These are phyloP conservation scores for Diplodia seriata DNA, from an alignment of 2,329 filamentous ascomycete species.

Conservation along the genomic window DNA sequence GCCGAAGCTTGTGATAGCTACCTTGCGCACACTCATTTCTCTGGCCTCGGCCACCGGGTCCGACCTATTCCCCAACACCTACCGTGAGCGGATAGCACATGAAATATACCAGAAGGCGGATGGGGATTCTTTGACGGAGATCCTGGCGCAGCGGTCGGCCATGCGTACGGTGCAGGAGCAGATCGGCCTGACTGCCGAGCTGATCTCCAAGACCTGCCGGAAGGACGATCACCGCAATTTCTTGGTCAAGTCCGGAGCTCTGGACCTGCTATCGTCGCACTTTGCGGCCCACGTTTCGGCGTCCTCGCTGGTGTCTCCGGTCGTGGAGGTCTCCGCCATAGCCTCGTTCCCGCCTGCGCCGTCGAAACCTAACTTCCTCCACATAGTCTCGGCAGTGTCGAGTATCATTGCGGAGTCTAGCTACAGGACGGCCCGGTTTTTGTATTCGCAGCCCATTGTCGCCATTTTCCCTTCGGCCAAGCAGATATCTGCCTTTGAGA, in stretches of 20 bases:
- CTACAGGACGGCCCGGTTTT: slow-evolving; percentile 72
- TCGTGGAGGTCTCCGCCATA: slow-evolving; percentile 38
- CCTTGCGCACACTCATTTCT: slow-evolving; percentile 75
- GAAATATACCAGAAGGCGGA: slow-evolving; percentile 68
- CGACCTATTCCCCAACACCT: slow-evolving; percentile 51
- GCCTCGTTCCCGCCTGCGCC: slow-evolving; percentile 60
- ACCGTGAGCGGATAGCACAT: slow-evolving; percentile 38
- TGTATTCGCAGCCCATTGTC: slow-evolving; percentile 52
- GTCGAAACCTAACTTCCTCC: slow-evolving; percentile 65
- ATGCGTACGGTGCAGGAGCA: slow-evolving; percentile 65
- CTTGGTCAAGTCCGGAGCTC: slow-evolving; percentile 74
- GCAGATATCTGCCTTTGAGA: slow-evolving; percentile 18
- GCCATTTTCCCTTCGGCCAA: slow-evolving; percentile 37
- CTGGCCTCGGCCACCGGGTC: slow-evolving; percentile 70
- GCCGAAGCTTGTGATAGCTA: slow-evolving; percentile 71
- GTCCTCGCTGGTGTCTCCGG: slow-evolving; percentile 37
- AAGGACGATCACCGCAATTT: slow-evolving; percentile 73
- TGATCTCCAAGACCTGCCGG: slow-evolving; percentile 69
- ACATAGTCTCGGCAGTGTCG: slow-evolving; percentile 77
- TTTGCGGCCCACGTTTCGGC: slow-evolving; percentile 57
- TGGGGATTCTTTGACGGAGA: slow-evolving; percentile 67
- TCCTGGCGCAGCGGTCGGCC: slow-evolving; percentile 67
- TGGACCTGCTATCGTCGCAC: slow-evolving; percentile 78
- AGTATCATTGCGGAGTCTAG: slow-evolving; percentile 80
- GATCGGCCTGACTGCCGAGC: slow-evolving; percentile 64